Conservation (phyloP, 2,329 filamentous ascomycete species). For the Colletotrichum nymphaeae region DNA sequence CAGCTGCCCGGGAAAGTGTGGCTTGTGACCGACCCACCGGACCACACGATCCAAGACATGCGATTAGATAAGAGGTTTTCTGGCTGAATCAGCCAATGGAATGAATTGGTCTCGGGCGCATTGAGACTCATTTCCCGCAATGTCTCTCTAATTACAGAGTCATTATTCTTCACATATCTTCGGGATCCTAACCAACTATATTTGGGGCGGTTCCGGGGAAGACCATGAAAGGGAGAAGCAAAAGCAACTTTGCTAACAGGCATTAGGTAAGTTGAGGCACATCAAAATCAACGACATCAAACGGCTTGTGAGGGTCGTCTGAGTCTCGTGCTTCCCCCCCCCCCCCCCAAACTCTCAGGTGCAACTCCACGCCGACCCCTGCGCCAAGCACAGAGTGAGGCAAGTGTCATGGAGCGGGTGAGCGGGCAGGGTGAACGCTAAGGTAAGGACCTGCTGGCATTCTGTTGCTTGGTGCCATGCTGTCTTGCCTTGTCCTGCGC, state of each 20-base stretch:
- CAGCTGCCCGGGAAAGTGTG: conserved; percentile 11
- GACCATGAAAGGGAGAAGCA: neutral
- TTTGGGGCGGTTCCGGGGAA: neutral
- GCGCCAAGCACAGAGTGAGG: conserved; percentile 17
- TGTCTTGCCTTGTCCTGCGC: neutral
- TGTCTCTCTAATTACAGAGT: neutral
- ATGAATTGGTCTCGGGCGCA: neutral
- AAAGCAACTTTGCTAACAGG: neutral
- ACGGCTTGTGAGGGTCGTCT: neutral
- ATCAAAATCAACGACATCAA: neutral
- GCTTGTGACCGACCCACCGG: conserved; percentile 18
- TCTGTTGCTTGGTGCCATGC: neutral
- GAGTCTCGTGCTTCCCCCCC: neutral
- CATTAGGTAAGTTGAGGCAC: neutral
- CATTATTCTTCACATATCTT: neutral
- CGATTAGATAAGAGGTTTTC: neutral
- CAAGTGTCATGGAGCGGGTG: conserved; percentile 5
- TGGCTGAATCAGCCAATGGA: neutral
- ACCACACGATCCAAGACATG: neutral
- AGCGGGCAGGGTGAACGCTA: conserved; percentile 3
- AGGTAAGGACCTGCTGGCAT: neutral
- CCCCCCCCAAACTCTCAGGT: neutral
- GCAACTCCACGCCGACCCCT: neutral
- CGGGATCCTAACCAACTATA: neutral
- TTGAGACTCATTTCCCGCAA: neutral